Base-by-base conservation (phyloP, 371 early-diverging fungal species). In the Mortierella sp. region DNA sequence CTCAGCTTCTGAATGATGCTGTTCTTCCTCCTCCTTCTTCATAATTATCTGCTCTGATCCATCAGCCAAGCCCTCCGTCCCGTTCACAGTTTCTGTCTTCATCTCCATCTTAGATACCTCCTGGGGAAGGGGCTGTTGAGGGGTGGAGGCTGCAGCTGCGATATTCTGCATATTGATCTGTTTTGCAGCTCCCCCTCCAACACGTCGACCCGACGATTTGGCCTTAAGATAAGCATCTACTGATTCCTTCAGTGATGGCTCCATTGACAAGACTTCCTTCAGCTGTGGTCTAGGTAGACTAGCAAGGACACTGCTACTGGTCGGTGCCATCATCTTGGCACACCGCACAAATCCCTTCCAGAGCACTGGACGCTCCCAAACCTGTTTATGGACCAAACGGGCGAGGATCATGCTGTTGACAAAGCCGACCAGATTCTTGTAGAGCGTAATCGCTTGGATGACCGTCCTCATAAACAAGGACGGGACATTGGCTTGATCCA, bases 291-390 rank as follows among this genome's bases (percentile, higher is more conserved):
- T 80, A 2, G 91, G 91, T 5, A 92, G 70, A 37, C 63, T 82
- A 7, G 86, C 82, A 11, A 90, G 78, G 27, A 87, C 83, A 50
- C 80, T 80, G 51, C 50, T 83, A 65, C 53, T 90, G 84, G 50
- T 83, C 64, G 49, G 87, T 82, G 48, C 84, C 70, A 75, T 79
- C 60, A 86, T 80, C 72, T 80, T 83, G 49, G 84, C 84, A 64
- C 90, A 92, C 17, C 86, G 82, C n/a, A 92, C 83, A 78, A 94
- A 94, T 19, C 94, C 94, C 61, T 90, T 88, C 93, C 94, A 93
- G 2, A 94, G 80, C 42, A 84, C 87, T 3, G 84, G 82, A 39
- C 84, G 79, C 4, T 79, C 83, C 94, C 94, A 94, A 21, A 94
- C 82, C 44, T 89, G 82, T 63, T 88, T 90, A 14, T 66, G 64